Percentiles rank a stretch among this genome's conserved stretches.
phyloP scores from a whole-genome alignment of 805 yeast species.

The Schizosaccharomyces octosporus region DNA sequence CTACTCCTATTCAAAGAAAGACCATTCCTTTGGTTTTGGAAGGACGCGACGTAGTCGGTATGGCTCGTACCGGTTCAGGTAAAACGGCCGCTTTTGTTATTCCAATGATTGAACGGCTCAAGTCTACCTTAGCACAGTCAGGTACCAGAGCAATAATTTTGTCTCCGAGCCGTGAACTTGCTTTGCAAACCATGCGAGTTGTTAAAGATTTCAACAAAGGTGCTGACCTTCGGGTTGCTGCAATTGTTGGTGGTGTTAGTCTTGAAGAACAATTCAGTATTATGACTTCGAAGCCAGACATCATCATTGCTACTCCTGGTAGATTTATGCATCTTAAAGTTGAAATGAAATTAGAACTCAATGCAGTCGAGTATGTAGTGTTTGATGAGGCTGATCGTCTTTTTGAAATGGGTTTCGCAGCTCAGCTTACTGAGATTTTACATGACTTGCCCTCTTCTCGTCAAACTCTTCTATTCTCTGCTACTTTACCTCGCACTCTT shows the following conservation, averaged over 20 bases:
- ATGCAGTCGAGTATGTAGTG: conserved; percentile 65
- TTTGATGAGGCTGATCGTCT: conserved; percentile 94
- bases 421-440: conserved; percentile 69
- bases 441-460: conserved; percentile 61
- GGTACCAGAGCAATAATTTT: conserved; percentile 75
- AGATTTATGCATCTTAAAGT: conserved; percentile 84
- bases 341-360: conserved; percentile 75
- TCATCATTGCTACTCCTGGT: conserved; percentile 92
- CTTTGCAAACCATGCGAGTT: conserved; percentile 71
- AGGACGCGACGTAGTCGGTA: conserved; percentile 85
- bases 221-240: conserved; percentile 53
- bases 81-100: conserved; percentile 90
- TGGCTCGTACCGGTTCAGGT: conserved; percentile 99
- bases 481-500: conserved; percentile 74
- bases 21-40: conserved; percentile 76
- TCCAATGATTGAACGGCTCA: conserved; percentile 70
- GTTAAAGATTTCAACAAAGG: conserved; percentile 71
- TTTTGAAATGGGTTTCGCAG: conserved; percentile 89
- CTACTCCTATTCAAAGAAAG: conserved; percentile 94
- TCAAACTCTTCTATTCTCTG: conserved; percentile 78
- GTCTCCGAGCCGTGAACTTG: conserved; percentile 91
- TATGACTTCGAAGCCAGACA: conserved; percentile 87
- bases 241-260: conserved; percentile 95
- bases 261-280: conserved; percentile 82
- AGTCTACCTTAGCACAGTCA: conserved; percentile 50